Percentiles rank a stretch among this genome's conserved stretches.
Conservation (phyloP, 345 rosid species). For the Hevea brasiliensis region DNA sequence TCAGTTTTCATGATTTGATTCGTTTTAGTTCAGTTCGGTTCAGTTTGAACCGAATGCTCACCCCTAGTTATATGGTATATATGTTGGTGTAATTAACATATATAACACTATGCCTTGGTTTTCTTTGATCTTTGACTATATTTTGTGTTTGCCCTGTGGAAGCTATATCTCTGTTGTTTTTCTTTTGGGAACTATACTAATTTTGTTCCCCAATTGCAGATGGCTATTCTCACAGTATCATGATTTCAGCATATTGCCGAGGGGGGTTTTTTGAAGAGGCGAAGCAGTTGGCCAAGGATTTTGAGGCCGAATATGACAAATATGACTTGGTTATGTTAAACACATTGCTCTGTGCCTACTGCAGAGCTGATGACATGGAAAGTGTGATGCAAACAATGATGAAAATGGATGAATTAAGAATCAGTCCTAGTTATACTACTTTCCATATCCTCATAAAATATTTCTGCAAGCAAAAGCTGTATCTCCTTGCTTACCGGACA, state of each 20-base stretch:
- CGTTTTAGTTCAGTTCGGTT: too few species aligned
- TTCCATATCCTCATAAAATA: constrained; percentile 79
- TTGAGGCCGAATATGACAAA: constrained; percentile 61
- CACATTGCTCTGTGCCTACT: constrained; percentile 85
- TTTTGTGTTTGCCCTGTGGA: background rate
- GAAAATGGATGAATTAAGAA: constrained; percentile 79
- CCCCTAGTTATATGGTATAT: constrained; percentile 2
- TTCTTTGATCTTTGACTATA: background rate
- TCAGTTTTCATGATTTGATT: too few species aligned
- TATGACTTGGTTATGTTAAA: constrained; percentile 82
- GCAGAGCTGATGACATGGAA: constrained; percentile 87
- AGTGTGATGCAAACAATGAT: constrained; percentile 76
- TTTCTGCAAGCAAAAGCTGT: constrained; percentile 74
- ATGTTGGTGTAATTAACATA: background rate
- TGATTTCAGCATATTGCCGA: constrained; percentile 87
- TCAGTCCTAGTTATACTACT: constrained; percentile 72
- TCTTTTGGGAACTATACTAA: constrained; percentile 1
- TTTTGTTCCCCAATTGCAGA: constrained; percentile 43
- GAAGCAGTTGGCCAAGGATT: constrained; percentile 65
- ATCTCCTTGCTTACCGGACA: constrained; percentile 79
- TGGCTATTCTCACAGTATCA: constrained; percentile 90
- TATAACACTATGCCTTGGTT: background rate
- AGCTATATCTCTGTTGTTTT: constrained; percentile 1
- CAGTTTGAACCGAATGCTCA: too few species aligned
- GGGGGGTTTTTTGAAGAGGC: constrained; percentile 79